These are phyloP conservation scores for Hypoxylon perforatum DNA, from an alignment of 495 filamentous ascomycete species.

Conservation along the genomic window DNA sequence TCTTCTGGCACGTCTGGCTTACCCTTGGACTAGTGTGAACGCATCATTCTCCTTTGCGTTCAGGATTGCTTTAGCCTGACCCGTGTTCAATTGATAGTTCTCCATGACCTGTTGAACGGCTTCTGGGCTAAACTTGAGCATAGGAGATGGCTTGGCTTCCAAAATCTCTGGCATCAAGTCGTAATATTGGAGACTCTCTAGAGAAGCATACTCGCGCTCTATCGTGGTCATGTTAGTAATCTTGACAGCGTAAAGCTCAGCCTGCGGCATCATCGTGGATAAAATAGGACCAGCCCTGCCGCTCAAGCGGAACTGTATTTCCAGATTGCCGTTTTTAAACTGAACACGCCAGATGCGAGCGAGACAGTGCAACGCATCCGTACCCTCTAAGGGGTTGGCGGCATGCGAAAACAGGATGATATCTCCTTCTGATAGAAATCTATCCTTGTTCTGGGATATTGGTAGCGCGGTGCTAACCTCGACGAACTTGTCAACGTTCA, in stretches of 20 bases:
- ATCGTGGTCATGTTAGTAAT: slow-evolving; percentile 89
- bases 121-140: slow-evolving; percentile 80
- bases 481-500: slow-evolving; percentile 90
- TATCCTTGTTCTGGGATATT: slow-evolving; percentile 73
- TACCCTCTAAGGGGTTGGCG: slow-evolving; percentile 69
- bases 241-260: slow-evolving; percentile 78
- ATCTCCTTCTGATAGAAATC: slow-evolving; percentile 82
- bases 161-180: slow-evolving; percentile 93
- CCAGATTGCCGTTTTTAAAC: slow-evolving; percentile 79
- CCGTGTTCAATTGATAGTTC: slow-evolving; percentile 85
- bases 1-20: slow-evolving; percentile 32
- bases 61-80: slow-evolving; percentile 91
- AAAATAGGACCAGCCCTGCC: slow-evolving; percentile 43
- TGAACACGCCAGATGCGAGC: slow-evolving; percentile 83
- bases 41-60: slow-evolving; percentile 94
- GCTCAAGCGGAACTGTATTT: slow-evolving; percentile 86
- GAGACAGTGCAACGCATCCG: slow-evolving; percentile 79
- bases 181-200: slow-evolving; percentile 91
- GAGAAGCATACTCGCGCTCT: slow-evolving; percentile 92
- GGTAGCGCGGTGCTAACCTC: slow-evolving; percentile 87
- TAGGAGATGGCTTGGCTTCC: slow-evolving; percentile 85
- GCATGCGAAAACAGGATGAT: slow-evolving; percentile 84
- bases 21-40: slow-evolving; percentile 95
- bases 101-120: slow-evolving; percentile 72
- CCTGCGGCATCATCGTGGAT: slow-evolving; percentile 59